Evolutionary conservation across 768 basidiomycete genomes (phyloP).

Genomic region (Suillus subalutaceus): DNA sequence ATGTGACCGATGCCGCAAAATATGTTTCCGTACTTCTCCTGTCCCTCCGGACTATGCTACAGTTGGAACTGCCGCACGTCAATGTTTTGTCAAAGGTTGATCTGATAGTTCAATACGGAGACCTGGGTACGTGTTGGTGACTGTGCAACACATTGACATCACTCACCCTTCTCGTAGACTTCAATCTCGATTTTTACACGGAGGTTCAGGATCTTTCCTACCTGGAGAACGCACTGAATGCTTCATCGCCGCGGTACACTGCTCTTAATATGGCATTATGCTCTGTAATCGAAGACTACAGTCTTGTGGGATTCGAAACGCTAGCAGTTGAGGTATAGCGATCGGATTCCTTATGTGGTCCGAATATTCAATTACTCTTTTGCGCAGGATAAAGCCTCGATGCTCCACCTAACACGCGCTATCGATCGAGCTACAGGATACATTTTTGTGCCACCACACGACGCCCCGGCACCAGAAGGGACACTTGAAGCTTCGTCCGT

Average conservation of each 20-base stretch:
- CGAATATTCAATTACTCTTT: not conserved
- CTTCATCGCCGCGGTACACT: constrained; percentile 67
- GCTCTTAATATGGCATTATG: constrained; percentile 89
- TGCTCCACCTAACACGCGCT: constrained; percentile 81
- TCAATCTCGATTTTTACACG: constrained; percentile 97
- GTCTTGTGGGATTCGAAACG: constrained; percentile 94
- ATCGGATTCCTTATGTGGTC: not conserved
- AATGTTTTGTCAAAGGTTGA: constrained; percentile 98
- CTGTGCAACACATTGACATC: not conserved
- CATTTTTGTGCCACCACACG: constrained; percentile 71
- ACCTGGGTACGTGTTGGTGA: constrained; percentile 67
- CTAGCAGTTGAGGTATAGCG: constrained; percentile 85
- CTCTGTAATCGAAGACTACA: constrained; percentile 91
- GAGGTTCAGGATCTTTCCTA: constrained; percentile 96
- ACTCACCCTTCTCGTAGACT: constrained; percentile 54
- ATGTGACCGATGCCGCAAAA: constrained; percentile 94
- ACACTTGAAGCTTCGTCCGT: constrained; percentile 32
- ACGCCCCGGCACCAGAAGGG: constrained; percentile 34
- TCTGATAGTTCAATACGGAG: constrained; percentile 86
- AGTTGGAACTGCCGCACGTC: constrained; percentile 96
- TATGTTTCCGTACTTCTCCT: constrained; percentile 92
- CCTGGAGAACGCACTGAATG: constrained; percentile 73
- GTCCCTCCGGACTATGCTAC: constrained; percentile 95
- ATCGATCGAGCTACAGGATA: constrained; percentile 95
- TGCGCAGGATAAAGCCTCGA: constrained; percentile 86